Evolutionary conservation across 345 rosid genomes (phyloP), one percentile per base, ranked within the genome.

Genomic region (Xanthoceras sorbifolium): DNA sequence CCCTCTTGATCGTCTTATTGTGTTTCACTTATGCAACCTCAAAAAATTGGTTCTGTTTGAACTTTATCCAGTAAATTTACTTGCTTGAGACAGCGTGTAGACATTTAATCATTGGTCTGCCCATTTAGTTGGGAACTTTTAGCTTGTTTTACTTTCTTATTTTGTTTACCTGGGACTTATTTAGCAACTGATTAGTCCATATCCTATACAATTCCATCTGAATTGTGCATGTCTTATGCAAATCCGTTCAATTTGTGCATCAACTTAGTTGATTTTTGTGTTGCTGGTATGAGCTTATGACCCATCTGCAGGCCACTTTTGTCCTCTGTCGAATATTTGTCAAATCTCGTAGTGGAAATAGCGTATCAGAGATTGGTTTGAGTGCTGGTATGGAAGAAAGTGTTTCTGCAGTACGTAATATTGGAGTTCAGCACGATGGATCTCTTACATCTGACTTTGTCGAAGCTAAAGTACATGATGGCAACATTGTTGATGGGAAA

Each of bases 281-380:
- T 69, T 65, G 46, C 57, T 55, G 23, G 32, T 5, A 28, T 61
- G 54, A 34, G 72, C 61, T 67, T 44, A 6, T 50, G n/a, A 72
- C 62, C 73, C 9, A 23, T 50, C 42, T 84, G 79, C 83, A 86
- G 93, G 85, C 86, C 52, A 71, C 85, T 61, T 90, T 84, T 83
- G 93, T 82, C 1, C 73, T 83, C 22, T 90, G 93, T 40, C 85
- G 89, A 66, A 77, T 88, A 31, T 88, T 81, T 69, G 50, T 83
- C 65, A 85, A 84, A 69, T 75, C 88, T 74, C 81, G 9, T 28
- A 76, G 63, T 76, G 84, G 81, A 75, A 82, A 76, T 70, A 73
- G 81, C 26, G 5, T 62, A 23, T 80, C 90, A 7, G 83, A 78
- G 61, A 84, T 80, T 75, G 74, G 82, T 57, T 67, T 77, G 44